A percentile compares a stretch with the other conserved stretches of the same genome.
These are phyloP conservation scores for Russula emetica DNA, from an alignment of 768 basidiomycete genomes.

Conservation along the genomic window DNA sequence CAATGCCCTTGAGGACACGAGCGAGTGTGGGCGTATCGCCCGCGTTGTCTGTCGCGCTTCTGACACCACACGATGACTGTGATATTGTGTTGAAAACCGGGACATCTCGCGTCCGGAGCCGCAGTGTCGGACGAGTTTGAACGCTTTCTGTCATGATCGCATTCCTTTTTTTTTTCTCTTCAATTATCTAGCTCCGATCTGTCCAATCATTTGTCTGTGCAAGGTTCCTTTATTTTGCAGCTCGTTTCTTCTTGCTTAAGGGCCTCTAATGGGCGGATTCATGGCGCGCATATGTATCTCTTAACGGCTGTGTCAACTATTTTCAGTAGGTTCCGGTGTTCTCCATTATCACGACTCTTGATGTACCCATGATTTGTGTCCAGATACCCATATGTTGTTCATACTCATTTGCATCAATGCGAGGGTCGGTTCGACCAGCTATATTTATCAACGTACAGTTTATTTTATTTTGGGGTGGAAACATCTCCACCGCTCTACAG, in stretches of 20 bases:
- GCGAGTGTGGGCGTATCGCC: slow-evolving; percentile 25
- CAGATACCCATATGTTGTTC: slow-evolving; percentile 12
- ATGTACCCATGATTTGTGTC: slow-evolving; percentile 11
- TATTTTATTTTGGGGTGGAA: too few species aligned
- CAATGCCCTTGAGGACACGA: slow-evolving; percentile 8
- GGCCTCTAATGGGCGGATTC: slow-evolving; percentile 19
- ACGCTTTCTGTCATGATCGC: not conserved
- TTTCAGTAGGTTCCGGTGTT: not conserved
- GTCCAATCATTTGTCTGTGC: slow-evolving; percentile 8
- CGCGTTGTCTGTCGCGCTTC: slow-evolving; percentile 16
- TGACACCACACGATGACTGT: slow-evolving; percentile 16
- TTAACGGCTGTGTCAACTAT: not conserved
- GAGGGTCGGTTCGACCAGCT: slow-evolving; percentile 5
- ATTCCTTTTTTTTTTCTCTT: not conserved
- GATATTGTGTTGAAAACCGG: slow-evolving; percentile 22
- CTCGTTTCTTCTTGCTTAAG: slow-evolving; percentile 12
- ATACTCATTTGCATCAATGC: slow-evolving; percentile 1
- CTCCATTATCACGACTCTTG: not conserved
- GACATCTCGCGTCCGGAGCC: slow-evolving; percentile 4
- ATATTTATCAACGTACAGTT: not conserved
- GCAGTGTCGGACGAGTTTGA: slow-evolving; percentile 12
- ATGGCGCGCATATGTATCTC: slow-evolving; percentile 9
- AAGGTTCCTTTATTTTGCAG: not conserved
- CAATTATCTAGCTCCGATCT: slow-evolving; percentile 17
- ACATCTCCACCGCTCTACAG: too few species aligned